Evolutionary conservation across 805 yeast species (phyloP), one percentile per base, ranked within the genome.

Genomic region (Candida awuae): DNA sequence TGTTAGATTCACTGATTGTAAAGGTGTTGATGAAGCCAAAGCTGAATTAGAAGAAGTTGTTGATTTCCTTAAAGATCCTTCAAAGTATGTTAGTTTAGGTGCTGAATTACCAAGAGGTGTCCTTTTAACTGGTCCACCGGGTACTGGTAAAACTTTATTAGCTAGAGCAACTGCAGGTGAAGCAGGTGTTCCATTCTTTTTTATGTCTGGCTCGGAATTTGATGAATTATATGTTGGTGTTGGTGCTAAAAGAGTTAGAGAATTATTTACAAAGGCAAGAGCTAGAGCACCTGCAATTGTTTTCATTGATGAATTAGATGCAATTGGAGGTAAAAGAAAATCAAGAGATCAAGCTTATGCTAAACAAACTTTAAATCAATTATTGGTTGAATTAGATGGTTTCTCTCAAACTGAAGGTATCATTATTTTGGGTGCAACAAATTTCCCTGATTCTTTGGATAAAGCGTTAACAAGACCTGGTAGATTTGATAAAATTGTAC

Each of bases 81-180:
- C 95, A 15, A 84, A 85, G 60, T 92, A 87, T 65, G 94, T 97
- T 36, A 94, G 95, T 1, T 71, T 92, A 35, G 99, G 99, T 49
- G 99, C 98, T 37, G 88, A 88, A 61, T 70, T 92, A 53, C 97
- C 98, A 42, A 92, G 90, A 60, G 99, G 99, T 69, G 95, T 92
- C 6, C 67, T 92, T 43, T 69, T 90, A 48, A 92, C 97, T 10
- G 98, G 98, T 33, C 98, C 98, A 28, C 98, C 98, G 30, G 98
- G 98, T 64, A 90, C 98, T 6, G 98, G 98, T 75, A 90, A 92
- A 61, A 92, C 98, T 1, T 68, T 90, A 49, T 73, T 92, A 47
- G 97, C 97, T 0, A 77, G 97, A 53, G 97, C 98, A 21, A 94
- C 96, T 22, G 98, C 98, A 7, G 97, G 97, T 47, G 97, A 90